Conservation (phyloP, 352 stramenopile species). For the Phytophthora hibernalis region DNA sequence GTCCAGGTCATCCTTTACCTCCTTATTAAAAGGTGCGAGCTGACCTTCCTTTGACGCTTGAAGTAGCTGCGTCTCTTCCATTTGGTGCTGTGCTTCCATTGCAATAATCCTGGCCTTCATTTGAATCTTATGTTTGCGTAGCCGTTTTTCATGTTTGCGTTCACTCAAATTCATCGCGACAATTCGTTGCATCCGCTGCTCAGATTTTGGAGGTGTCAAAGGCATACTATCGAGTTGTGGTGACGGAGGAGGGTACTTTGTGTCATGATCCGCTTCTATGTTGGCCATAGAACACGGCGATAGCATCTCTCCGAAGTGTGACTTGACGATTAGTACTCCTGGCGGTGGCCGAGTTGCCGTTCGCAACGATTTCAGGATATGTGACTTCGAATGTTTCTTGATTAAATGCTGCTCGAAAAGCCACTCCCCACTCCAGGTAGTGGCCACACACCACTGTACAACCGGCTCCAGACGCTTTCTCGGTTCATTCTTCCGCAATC, state of each 20-base stretch:
- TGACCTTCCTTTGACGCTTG: neutral
- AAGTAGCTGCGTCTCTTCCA: slow-evolving; percentile 22
- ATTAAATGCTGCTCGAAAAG: slow-evolving; percentile 56
- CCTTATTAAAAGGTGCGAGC: neutral
- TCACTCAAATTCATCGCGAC: slow-evolving; percentile 31
- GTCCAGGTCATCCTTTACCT: neutral
- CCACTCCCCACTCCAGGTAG: slow-evolving; percentile 74
- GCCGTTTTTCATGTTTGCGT: slow-evolving; percentile 27
- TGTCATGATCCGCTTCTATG: neutral
- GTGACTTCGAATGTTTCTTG: slow-evolving; percentile 38
- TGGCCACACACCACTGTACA: slow-evolving; percentile 55
- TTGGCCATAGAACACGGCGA: slow-evolving; percentile 31
- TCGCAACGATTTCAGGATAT: slow-evolving; percentile 51
- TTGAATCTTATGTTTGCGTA: slow-evolving; percentile 42
- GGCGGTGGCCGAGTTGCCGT: slow-evolving; percentile 32
- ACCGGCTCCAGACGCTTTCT: slow-evolving; percentile 36
- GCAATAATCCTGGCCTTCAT: slow-evolving; percentile 63
- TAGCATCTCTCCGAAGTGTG: slow-evolving; percentile 55
- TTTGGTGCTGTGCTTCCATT: slow-evolving; percentile 61
- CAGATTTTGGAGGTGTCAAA: slow-evolving; percentile 4
- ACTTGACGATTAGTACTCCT: slow-evolving; percentile 53
- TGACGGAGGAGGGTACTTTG: neutral
- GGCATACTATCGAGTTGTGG: neutral
- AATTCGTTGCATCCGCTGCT: slow-evolving; percentile 37
- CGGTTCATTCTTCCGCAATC: slow-evolving; percentile 26